Evolutionary conservation across 176 grass and related monocot species (phyloP).

Genomic region (Olyra latifolia): DNA sequence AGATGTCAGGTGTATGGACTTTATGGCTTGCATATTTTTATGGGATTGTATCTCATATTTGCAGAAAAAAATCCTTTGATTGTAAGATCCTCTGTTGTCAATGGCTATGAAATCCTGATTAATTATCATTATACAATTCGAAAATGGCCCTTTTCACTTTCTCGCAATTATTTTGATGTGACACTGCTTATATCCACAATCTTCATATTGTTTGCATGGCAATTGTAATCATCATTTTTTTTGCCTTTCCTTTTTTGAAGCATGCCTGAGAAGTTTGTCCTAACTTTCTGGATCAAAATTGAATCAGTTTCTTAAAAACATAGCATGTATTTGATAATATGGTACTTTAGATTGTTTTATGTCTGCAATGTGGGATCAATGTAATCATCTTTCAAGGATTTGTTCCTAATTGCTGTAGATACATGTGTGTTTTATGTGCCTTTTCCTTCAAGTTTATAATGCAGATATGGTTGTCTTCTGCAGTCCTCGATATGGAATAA

Average conservation of each 20-base stretch:
- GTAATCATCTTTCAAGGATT: not conserved
- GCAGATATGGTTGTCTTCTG: conserved; percentile 12
- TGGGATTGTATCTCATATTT: not conserved
- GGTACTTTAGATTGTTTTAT: not conserved
- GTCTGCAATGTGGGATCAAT: not conserved
- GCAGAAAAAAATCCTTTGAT: not conserved
- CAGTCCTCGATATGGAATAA: conserved; percentile 94
- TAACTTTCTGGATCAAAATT: not conserved
- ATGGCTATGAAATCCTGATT: not conserved
- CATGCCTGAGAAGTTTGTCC: not conserved
- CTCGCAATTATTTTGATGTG: not conserved
- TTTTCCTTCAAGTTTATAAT: conserved; percentile 16
- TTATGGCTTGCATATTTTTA: not conserved
- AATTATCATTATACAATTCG: not conserved
- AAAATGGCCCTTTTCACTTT: not conserved
- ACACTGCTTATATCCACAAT: not conserved
- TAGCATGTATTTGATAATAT: not conserved
- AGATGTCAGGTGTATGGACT: not conserved
- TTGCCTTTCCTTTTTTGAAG: not conserved
- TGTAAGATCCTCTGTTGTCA: not conserved
- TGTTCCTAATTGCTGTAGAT: not conserved
- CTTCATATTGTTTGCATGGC: too few species aligned
- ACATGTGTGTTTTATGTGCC: not conserved
- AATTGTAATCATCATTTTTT: too few species aligned
- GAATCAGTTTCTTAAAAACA: not conserved